These are phyloP conservation scores for Gossypium herbaceum DNA, from an alignment of 345 rosid species.

Conservation along the genomic window DNA sequence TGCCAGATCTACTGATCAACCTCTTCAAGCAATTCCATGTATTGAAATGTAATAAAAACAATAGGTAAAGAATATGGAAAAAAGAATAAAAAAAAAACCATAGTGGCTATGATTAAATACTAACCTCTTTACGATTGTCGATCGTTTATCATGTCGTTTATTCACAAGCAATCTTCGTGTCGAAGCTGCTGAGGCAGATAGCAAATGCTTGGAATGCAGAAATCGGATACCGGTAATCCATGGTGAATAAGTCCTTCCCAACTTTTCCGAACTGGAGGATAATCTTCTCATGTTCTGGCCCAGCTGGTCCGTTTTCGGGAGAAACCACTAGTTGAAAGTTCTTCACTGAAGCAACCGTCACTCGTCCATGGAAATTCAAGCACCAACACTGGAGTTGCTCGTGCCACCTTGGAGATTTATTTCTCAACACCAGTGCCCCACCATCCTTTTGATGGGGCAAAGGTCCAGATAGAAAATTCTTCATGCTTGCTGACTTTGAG, in stretches of 20 bases:
- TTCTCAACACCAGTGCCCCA: constrained; percentile 41
- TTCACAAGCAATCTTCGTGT: constrained; percentile 77
- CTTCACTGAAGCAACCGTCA: constrained; percentile 74
- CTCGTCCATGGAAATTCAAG: constrained; percentile 69
- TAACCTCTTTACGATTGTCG: constrained; percentile 26
- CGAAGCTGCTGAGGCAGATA: constrained; percentile 25
- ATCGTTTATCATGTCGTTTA: constrained; percentile 27
- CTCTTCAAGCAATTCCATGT: not conserved
- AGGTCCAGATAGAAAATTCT: constrained; percentile 33
- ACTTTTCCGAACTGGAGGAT: constrained; percentile 76
- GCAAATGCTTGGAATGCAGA: constrained; percentile 79
- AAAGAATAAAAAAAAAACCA: too few relatives aligned
- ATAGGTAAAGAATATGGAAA: too few relatives aligned
- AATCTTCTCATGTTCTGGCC: constrained; percentile 47
- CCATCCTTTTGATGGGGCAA: constrained; percentile 31
- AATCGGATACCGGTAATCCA: constrained; percentile 71
- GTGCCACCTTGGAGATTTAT: constrained; percentile 81
- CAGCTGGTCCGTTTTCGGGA: constrained; percentile 36
- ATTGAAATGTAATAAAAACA: not conserved
- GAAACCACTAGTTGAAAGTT: constrained; percentile 69
- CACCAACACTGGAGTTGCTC: constrained; percentile 83
- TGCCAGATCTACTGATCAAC: not conserved
- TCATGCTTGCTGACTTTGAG: constrained; percentile 38
- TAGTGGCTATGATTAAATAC: not conserved
- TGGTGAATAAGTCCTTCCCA: constrained; percentile 67